Evolutionary conservation across 495 filamentous ascomycete species (phyloP).

Genomic region (Neurospora sp.): DNA sequence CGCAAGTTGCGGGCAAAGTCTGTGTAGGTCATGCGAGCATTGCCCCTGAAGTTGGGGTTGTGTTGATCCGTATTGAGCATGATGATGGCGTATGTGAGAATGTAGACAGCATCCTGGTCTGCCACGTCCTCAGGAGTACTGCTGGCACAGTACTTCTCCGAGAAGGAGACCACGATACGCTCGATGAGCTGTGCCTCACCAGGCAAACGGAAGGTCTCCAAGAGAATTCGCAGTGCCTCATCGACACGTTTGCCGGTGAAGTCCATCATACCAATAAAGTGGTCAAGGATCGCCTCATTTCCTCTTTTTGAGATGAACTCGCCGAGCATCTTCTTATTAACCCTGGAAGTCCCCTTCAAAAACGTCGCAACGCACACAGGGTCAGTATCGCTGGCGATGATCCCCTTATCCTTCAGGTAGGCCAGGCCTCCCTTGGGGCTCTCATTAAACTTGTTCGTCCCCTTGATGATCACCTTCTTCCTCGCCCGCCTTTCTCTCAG

Average conservation of each 20-base stretch:
- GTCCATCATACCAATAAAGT: conserved; percentile 76
- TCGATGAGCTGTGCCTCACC: conserved; percentile 91
- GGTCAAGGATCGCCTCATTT: conserved; percentile 69
- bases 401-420: conserved; percentile 70
- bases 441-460: conserved; percentile 89
- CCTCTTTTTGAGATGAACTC: conserved; percentile 86
- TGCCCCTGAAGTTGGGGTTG: conserved; percentile 77
- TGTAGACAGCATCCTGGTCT: conserved; percentile 79
- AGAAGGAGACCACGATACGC: conserved; percentile 77
- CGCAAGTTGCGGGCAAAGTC: conserved; percentile 84
- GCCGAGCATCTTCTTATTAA: conserved; percentile 85
- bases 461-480: conserved; percentile 83
- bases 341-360: conserved; percentile 69
- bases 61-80: conserved; percentile 93
- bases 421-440: conserved; percentile 82
- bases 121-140: conserved; percentile 64
- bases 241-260: conserved; percentile 81
- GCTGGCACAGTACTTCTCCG: conserved; percentile 74
- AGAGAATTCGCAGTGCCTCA: conserved; percentile 75
- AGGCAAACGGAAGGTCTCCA: conserved; percentile 89
- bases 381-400: conserved; percentile 68
- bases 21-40: conserved; percentile 67
- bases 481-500: conserved; percentile 60
- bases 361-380: conserved; percentile 68
- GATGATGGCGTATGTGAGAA: conserved; percentile 92